These are phyloP conservation scores for Pontederia crassipes DNA, from an alignment of 176 grass and related monocot species.

Conservation along the genomic window DNA sequence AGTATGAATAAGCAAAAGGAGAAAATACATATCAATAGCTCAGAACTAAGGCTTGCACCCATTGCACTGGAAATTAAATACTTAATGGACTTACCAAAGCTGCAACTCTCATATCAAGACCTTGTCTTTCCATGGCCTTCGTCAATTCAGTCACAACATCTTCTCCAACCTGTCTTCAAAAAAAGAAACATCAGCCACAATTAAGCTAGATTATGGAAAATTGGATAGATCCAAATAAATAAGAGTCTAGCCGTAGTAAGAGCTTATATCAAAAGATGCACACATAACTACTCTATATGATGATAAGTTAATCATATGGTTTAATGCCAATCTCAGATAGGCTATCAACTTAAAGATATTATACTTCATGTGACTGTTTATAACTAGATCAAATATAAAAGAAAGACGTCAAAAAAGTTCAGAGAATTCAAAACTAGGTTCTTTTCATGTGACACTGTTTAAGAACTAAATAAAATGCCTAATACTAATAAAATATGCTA, in stretches of 20 bases:
- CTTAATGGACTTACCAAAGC: constrained; percentile 37
- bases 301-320: not conserved
- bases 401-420: no score
- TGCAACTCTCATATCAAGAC: constrained; percentile 61
- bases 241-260: not conserved
- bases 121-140: constrained; percentile 45
- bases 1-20: not conserved
- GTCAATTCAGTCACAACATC: constrained; percentile 70
- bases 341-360: no score
- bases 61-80: not conserved
- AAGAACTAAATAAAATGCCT: no score
- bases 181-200: not conserved
- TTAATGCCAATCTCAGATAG: no score
- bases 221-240: not conserved
- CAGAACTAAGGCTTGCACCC: not conserved
- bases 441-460: no score
- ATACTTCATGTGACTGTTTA: no score
- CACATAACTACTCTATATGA: not conserved
- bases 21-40: not conserved
- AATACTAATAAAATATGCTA: no score
- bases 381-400: no score
- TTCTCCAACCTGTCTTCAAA: constrained; percentile 42
- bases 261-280: not conserved
- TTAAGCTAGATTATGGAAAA: not conserved
- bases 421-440: no score